Conservation (phyloP, 768 basidiomycete species). For the Daedaleopsis nitida region DNA sequence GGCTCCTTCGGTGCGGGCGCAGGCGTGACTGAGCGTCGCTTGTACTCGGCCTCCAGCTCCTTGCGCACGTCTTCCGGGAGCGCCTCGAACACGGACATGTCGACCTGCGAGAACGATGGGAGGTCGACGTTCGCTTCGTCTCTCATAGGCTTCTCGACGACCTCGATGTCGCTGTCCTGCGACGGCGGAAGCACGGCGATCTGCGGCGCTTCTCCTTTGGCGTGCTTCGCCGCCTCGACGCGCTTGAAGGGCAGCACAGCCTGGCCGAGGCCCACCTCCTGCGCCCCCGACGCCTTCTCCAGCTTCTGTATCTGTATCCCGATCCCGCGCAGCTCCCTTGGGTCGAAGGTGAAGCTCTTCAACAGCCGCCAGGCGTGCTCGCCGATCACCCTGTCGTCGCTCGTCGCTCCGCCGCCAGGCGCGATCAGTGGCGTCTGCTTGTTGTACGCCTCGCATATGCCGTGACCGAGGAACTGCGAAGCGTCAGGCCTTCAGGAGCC, state of each 20-base stretch:
- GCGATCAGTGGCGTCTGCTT: slow-evolving; percentile 66
- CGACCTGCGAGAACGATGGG: slow-evolving; percentile 78
- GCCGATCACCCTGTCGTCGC: slow-evolving; percentile 70
- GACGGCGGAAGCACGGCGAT: slow-evolving; percentile 37
- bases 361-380: slow-evolving; percentile 78
- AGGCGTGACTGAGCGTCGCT: slow-evolving; percentile 58
- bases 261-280: slow-evolving; percentile 52
- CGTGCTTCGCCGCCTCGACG: slow-evolving; percentile 13
- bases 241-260: slow-evolving; percentile 59
- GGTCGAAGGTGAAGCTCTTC: slow-evolving; percentile 72
- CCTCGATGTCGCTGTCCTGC: slow-evolving; percentile 27
- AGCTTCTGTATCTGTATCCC: slow-evolving; percentile 91
- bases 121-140: slow-evolving; percentile 37
- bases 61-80: slow-evolving; percentile 68
- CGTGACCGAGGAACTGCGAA: slow-evolving; percentile 86
- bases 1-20: slow-evolving; percentile 25
- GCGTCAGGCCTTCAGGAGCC: slow-evolving; percentile 3
- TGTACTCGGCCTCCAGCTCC: slow-evolving; percentile 70
- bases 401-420: slow-evolving; percentile 68
- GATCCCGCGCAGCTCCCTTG: slow-evolving; percentile 87
- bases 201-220: neutral
- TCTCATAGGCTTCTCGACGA: slow-evolving; percentile 9
- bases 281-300: slow-evolving; percentile 48
- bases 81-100: slow-evolving; percentile 67
- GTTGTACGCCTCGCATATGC: slow-evolving; percentile 79